phyloP scores from a whole-genome alignment of 192 early-diverging fungal species.

The Lobosporangium transversale region DNA sequence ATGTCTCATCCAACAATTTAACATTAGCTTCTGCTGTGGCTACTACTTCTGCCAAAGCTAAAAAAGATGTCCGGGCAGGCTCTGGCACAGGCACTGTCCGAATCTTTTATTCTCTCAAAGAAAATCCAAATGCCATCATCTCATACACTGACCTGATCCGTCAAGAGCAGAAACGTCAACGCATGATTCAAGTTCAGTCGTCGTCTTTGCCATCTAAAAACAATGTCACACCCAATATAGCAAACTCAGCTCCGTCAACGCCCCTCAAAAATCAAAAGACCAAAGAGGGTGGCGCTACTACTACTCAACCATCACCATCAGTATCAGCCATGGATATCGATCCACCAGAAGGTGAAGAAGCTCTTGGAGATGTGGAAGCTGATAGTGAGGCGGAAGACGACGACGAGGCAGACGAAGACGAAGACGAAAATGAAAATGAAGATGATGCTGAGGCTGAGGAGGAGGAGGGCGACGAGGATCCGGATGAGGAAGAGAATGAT shows the following conservation, averaged over 20 bases:
- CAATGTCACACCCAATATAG: background rate
- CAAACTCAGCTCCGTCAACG: background rate
- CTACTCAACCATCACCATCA: background rate
- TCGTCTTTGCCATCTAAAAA: background rate
- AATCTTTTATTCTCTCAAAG: constrained; percentile 39
- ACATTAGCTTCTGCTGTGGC: background rate
- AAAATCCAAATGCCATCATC: constrained; percentile 50
- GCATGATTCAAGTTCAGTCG: background rate
- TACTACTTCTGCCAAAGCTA: background rate
- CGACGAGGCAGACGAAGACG: constrained; percentile 24
- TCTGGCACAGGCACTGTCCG: constrained; percentile 14
- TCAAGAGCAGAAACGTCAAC: constrained; percentile 32
- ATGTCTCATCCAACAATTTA: background rate
- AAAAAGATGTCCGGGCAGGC: background rate
- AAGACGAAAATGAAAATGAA: constrained; percentile 23
- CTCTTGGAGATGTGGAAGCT: constrained; percentile 19
- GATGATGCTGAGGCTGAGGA: constrained; percentile 20
- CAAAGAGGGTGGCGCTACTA: constrained; percentile 1
- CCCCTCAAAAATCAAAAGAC: constrained; percentile 32
- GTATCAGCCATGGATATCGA: constrained; percentile 42
- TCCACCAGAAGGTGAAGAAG: constrained; percentile 38
- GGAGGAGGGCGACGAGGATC: constrained; percentile 32
- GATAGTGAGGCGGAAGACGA: constrained; percentile 38
- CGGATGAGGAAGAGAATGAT: constrained; percentile 20
- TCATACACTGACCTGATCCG: constrained; percentile 41